Evolutionary conservation across 345 rosid genomes (phyloP), one percentile per base, ranked within the genome.

Genomic region (Jatropha curcas): DNA sequence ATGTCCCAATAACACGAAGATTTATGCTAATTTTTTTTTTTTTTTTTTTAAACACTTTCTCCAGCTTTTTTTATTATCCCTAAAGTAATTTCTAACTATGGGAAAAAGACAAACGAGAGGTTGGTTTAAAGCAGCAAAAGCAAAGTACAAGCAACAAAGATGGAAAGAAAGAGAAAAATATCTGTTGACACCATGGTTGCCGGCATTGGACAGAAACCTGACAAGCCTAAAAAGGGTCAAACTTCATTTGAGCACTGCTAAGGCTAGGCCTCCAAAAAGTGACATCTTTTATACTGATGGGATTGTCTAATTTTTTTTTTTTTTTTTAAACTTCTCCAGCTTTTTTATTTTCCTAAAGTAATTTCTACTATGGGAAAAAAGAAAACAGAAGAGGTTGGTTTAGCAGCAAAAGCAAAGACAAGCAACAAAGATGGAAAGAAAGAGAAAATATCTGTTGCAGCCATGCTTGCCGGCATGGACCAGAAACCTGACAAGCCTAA

Each of bases 401-500:
- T 34, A 2, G 37, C 37, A 2, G 6, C 37, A 34, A 34, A 34
- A 34, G 37, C 6, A 6, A 34, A 34, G 37, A 6, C 37, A 34
- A 34, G 37, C 37, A 34, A 34, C 37, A 11, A 79, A 76, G 37
- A 34, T 6, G 37, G 37, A 4, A 90, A 83, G 78, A 83, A 79
- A 67, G 93, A 89, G 84, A 91, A 84, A 72, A 17, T 88, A 31
- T 89, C 96, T 1, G 92, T 94, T 70, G 81, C 96, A 30, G 94
- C 91, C 35, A 84, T 88, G 93, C 90, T 94, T 74, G 96, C 93
- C 14, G 82, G 81, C 71, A 90, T 92, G 97, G 98, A 94, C 73
- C 87, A 83, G 79, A 94, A 86, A 82, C 82, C 85, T 8, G 94
- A 88, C 39, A 92, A 88, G 75, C 79, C 90, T 0, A 94, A 92